Base-by-base conservation (phyloP, 441 rosid genomes). In the Rhodomyrtus psidioides region DNA sequence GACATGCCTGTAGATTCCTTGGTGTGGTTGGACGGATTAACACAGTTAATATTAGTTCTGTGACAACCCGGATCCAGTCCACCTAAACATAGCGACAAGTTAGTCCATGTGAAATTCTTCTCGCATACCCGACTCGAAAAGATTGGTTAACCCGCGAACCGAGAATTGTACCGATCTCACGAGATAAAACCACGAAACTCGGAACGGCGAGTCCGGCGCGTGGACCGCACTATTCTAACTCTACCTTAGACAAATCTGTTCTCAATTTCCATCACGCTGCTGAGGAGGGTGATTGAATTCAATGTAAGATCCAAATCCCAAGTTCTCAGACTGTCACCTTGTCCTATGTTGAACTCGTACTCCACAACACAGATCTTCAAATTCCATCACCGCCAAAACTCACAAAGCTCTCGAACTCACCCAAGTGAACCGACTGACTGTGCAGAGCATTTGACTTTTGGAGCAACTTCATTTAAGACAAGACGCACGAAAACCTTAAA, bases 61-160 rank as follows among this genome's bases (percentile, higher is more conserved):
- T 10, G 49, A 4, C n/a, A 10, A 2, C 23, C 3, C 0, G 6
- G 2, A 7, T 53, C 55, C 6, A 53, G 4, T 53, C 21, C 2
- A 53, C 17, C 55, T 53, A 53, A 13, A 12, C 53, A 12, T 13
- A 12, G 2, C 16, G 53, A 12, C 53, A 12, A 13, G 12, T 46
- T 10, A 46, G 51, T 46, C 12, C 14, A 6, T 53, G 55, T 2
- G 8, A 53, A 53, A 16, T 53, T 53, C 23, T 16, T 53, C 23
- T 16, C 8, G 16, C 23, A 2, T 16, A 19, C 14, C 79, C n/a
- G 0, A 65, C n/a, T 9, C 15, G 15, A 9, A 34, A 57, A 57
- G 8, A 34, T 9, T 34, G 1, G 46, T 5, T 19, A 65, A 10
- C 46, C 49, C 1, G 15, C 46, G 21, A 44, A 6, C 7, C 14